phyloP scores from a whole-genome alignment of 331 rosid genomes.

The Rosa hybrid region DNA sequence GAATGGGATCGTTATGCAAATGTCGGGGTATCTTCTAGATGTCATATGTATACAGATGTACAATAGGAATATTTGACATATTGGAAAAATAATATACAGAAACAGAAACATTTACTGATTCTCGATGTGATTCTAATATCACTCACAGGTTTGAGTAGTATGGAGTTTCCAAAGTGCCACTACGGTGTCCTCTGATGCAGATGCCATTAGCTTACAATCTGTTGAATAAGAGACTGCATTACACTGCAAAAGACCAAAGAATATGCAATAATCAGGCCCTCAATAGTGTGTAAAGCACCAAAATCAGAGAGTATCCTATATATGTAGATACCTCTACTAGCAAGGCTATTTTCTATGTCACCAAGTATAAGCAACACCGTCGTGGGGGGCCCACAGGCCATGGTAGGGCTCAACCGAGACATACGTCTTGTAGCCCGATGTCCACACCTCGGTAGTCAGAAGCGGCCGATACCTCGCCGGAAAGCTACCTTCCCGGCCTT shows the following conservation, averaged over 20 bases:
- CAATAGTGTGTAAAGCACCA: not conserved
- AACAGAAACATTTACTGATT: not conserved
- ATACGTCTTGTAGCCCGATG: too few species aligned
- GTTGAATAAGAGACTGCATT: constrained; percentile 76
- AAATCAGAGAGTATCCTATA: not conserved
- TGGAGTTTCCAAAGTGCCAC: constrained; percentile 89
- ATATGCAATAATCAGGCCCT: not conserved
- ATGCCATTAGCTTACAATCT: constrained; percentile 78
- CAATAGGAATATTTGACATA: not conserved
- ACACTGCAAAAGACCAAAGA: constrained; percentile 52
- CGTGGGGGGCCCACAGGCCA: too few species aligned
- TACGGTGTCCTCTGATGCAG: constrained; percentile 77
- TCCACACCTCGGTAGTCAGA: too few species aligned
- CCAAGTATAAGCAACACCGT: too few species aligned
- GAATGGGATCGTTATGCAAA: not conserved
- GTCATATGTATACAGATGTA: not conserved
- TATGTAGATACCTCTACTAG: too few species aligned
- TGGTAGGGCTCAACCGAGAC: too few species aligned
- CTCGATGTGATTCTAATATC: not conserved
- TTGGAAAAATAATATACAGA: not conserved
- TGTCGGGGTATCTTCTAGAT: not conserved
- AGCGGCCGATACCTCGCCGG: too few species aligned
- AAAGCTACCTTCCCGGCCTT: too few species aligned
- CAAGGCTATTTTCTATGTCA: too few species aligned
- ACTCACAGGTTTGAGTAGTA: constrained; percentile 58